Evolutionary conservation across 73 alveolate species (phyloP).

Genomic region (Loxodes magnus): DNA sequence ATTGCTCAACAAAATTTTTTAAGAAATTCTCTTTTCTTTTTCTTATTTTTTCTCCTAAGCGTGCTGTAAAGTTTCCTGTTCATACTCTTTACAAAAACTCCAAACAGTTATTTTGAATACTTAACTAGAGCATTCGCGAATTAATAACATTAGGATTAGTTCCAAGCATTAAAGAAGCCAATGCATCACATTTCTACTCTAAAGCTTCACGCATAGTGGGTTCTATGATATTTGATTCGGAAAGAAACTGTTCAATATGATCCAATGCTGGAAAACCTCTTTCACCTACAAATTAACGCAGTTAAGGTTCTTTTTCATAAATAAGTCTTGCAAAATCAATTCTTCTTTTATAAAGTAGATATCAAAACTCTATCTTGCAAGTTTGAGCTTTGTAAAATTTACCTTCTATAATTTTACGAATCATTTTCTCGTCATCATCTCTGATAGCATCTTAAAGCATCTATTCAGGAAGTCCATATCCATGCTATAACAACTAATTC

Average conservation of each 20-base stretch:
- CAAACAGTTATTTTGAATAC: neutral
- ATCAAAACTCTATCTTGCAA: neutral
- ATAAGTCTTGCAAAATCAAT: too few relatives aligned
- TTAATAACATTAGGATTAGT: neutral
- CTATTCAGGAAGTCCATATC: neutral
- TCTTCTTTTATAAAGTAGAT: neutral
- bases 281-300: too few relatives aligned
- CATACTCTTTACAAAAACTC: neutral
- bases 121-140: neutral
- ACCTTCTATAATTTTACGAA: neutral
- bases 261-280: too few relatives aligned
- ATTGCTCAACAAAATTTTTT: neutral
- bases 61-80: neutral
- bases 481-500: neutral
- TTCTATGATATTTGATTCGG: too few relatives aligned
- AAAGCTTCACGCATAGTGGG: too few relatives aligned
- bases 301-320: too few relatives aligned
- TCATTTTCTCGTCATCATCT: constrained; percentile 1
- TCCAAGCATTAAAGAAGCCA: neutral
- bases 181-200: neutral
- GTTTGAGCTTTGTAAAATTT: neutral
- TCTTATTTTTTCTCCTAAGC: neutral
- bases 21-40: neutral
- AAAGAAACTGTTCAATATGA: too few relatives aligned
- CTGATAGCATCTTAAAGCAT: constrained; percentile 1